Conservation (phyloP, 2,329 filamentous ascomycete genomes). For the Ceratocystis papillata region DNA sequence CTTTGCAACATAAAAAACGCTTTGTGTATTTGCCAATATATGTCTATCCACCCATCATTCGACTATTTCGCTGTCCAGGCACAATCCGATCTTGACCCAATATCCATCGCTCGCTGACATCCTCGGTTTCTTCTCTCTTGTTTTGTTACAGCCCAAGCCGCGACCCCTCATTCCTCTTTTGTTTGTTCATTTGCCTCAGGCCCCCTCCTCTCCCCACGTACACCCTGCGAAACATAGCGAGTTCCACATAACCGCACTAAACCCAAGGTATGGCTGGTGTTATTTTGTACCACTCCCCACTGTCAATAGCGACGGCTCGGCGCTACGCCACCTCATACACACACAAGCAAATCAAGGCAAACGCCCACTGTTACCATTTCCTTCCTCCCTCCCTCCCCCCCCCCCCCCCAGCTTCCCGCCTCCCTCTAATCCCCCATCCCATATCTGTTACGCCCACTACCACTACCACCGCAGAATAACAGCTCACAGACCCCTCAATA, state of each 20-base stretch:
- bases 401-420: background rate
- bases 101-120: background rate
- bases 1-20: background rate
- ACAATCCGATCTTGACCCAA: background rate
- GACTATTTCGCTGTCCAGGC: background rate
- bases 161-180: conserved; percentile 24
- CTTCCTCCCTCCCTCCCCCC: background rate
- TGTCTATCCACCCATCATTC: background rate
- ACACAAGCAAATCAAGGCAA: background rate
- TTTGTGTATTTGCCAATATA: background rate
- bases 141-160: conserved; percentile 20
- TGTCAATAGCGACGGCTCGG: background rate
- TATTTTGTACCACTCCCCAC: background rate
- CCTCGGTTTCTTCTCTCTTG: background rate
- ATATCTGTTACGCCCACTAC: conserved; percentile 1
- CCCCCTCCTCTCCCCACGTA: conserved; percentile 15
- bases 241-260: conserved; percentile 18
- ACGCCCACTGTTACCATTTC: background rate
- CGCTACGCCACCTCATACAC: conserved; percentile 3
- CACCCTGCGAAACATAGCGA: conserved; percentile 23
- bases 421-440: background rate
- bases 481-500: conserved; percentile 8
- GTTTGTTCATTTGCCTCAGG: conserved; percentile 24
- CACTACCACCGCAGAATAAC: background rate
- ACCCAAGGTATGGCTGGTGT: background rate